Evolutionary conservation across 2,329 filamentous ascomycete species (phyloP).

Genomic region (Talaromyces sp.): DNA sequence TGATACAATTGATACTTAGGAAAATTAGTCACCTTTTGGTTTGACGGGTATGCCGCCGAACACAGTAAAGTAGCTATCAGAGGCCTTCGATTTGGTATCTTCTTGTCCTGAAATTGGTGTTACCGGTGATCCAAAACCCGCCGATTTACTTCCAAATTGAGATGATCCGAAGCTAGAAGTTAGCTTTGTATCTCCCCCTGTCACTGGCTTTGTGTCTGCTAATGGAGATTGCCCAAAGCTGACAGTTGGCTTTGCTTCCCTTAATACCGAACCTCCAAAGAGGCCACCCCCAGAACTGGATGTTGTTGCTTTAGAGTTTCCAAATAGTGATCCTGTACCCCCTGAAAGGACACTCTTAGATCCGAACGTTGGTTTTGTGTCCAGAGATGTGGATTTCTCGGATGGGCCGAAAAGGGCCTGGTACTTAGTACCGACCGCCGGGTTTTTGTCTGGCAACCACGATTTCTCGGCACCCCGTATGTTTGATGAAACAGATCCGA

Average conservation of each 20-base stretch:
- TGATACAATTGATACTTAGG: background rate
- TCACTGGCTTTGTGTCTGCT: no score
- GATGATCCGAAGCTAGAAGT: background rate
- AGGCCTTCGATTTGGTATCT: background rate
- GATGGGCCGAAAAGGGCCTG: background rate
- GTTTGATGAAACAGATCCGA: background rate
- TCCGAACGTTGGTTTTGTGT: background rate
- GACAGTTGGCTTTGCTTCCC: background rate
- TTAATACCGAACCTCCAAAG: background rate
- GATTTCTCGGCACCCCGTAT: background rate
- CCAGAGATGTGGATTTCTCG: background rate
- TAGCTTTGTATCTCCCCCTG: no score
- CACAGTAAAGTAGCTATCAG: background rate
- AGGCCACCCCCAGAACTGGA: background rate
- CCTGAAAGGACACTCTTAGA: background rate
- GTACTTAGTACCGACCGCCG: background rate
- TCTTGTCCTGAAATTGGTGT: background rate
- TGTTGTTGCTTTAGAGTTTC: background rate
- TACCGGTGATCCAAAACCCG: background rate
- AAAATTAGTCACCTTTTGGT: background rate
- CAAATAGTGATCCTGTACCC: background rate
- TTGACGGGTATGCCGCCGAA: background rate
- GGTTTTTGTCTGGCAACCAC: no score
- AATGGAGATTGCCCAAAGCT: no score
- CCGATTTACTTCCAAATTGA: background rate